Evolutionary conservation across 2,329 filamentous ascomycete species (phyloP).

Genomic region (Cladosporium sp.): DNA sequence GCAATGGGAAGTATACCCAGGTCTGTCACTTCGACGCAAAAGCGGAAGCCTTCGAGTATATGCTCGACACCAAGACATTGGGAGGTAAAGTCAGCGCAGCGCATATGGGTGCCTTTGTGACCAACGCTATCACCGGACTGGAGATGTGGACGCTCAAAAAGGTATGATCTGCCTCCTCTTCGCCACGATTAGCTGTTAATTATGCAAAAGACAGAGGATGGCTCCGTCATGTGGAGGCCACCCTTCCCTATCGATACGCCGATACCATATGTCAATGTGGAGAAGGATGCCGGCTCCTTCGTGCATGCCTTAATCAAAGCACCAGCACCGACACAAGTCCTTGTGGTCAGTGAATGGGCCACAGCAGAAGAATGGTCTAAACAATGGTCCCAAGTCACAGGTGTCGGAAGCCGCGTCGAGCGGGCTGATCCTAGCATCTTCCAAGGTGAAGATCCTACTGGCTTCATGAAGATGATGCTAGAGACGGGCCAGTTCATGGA

Average conservation of each 20-base stretch:
- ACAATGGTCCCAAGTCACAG: background rate
- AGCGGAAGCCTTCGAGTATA: conserved; percentile 24
- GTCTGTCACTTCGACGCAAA: conserved; percentile 44
- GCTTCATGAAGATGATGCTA: background rate
- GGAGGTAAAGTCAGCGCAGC: conserved; percentile 15
- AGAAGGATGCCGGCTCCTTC: conserved; percentile 11
- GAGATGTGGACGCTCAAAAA: conserved; percentile 17
- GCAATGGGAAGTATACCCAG: conserved; percentile 38
- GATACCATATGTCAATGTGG: conserved; percentile 15
- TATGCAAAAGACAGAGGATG: background rate
- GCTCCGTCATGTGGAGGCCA: background rate
- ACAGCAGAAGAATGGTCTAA: background rate
- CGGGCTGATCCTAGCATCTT: background rate
- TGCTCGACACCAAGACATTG: conserved; percentile 7
- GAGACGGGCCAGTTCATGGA: background rate
- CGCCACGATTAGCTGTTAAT: background rate
- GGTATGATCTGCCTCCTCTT: conserved; percentile 11
- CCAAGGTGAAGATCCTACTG: background rate
- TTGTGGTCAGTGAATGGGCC: background rate
- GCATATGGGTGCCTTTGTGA: conserved; percentile 13
- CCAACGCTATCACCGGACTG: conserved; percentile 5
- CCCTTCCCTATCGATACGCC: background rate
- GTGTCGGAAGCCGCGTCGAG: background rate
- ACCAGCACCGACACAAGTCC: conserved; percentile 4
- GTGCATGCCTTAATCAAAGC: conserved; percentile 13